Evolutionary conservation across 805 yeast genomes (phyloP).

Genomic region (Clavispora santaluciae): DNA sequence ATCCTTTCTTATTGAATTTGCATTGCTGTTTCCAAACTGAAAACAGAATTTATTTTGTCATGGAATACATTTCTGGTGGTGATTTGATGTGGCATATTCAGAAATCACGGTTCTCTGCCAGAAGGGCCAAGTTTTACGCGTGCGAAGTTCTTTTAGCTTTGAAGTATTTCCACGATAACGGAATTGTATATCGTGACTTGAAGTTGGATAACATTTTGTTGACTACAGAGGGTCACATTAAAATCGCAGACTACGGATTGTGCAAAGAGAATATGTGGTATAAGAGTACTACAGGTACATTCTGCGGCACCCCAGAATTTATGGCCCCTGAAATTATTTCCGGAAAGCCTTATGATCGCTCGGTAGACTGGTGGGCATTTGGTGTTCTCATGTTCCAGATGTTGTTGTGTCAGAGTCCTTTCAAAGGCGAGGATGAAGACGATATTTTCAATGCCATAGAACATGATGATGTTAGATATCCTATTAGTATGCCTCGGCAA

Average conservation of each 20-base stretch:
- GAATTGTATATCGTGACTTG: conserved; percentile 93
- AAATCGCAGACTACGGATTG: conserved; percentile 94
- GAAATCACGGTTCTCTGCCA: conserved; percentile 79
- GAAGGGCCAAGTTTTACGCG: conserved; percentile 95
- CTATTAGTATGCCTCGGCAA: conserved; percentile 95
- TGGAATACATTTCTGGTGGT: conserved; percentile 98
- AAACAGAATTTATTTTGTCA: conserved; percentile 93
- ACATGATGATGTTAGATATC: conserved; percentile 94
- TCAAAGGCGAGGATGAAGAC: conserved; percentile 95
- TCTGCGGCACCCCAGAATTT: conserved; percentile 98
- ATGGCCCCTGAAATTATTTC: conserved; percentile 98
- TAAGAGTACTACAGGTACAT: conserved; percentile 83
- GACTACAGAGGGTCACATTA: conserved; percentile 89
- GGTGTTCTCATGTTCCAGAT: conserved; percentile 95
- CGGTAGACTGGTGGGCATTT: conserved; percentile 99
- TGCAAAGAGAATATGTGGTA: conserved; percentile 92
- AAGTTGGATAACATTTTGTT: conserved; percentile 90
- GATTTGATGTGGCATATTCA: conserved; percentile 99
- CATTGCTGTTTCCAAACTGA: conserved; percentile 98
- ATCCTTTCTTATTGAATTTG: conserved; percentile 87
- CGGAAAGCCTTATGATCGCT: conserved; percentile 87
- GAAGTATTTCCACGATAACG: conserved; percentile 91
- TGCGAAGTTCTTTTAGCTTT: conserved; percentile 91
- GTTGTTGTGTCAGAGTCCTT: conserved; percentile 95
- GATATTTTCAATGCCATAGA: conserved; percentile 95